Conservation (phyloP, 768 basidiomycete genomes). For the Amanita pseudoporphyria region DNA sequence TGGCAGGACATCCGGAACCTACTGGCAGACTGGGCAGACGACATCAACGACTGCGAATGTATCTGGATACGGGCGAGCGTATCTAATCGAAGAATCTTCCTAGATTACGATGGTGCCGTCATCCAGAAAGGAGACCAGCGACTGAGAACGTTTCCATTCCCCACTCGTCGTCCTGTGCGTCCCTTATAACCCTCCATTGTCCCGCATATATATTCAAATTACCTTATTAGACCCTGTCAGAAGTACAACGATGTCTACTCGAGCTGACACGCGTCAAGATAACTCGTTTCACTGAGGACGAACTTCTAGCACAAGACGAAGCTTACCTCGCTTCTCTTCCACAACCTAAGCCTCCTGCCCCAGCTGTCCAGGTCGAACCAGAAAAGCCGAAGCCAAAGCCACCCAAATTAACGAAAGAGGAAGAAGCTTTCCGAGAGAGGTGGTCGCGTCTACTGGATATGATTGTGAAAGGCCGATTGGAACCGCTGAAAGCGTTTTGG, state of each 20-base stretch:
- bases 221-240: conserved; percentile 68
- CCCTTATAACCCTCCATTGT: neutral
- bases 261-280: conserved; percentile 82
- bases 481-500: conserved; percentile 74
- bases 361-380: conserved; percentile 29
- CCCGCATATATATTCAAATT: neutral
- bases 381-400: conserved; percentile 31
- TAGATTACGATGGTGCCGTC: conserved; percentile 72
- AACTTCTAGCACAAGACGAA: conserved; percentile 78
- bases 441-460: conserved; percentile 86
- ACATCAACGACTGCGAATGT: conserved; percentile 76
- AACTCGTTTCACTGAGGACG: conserved; percentile 80
- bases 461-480: conserved; percentile 77
- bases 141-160: conserved; percentile 89
- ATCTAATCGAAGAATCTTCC: conserved; percentile 37
- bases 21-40: conserved; percentile 78
- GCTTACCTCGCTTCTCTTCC: conserved; percentile 84
- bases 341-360: conserved; percentile 57
- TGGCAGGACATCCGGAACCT: conserved; percentile 80
- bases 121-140: conserved; percentile 76
- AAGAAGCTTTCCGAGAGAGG: conserved; percentile 69
- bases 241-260: conserved; percentile 75
- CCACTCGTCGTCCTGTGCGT: conserved; percentile 87
- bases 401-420: conserved; percentile 66
- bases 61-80: conserved; percentile 90